Evolutionary conservation across 1,284 basidiomycete genomes (phyloP).

Genomic region (Coniferiporia sulphurascens): DNA sequence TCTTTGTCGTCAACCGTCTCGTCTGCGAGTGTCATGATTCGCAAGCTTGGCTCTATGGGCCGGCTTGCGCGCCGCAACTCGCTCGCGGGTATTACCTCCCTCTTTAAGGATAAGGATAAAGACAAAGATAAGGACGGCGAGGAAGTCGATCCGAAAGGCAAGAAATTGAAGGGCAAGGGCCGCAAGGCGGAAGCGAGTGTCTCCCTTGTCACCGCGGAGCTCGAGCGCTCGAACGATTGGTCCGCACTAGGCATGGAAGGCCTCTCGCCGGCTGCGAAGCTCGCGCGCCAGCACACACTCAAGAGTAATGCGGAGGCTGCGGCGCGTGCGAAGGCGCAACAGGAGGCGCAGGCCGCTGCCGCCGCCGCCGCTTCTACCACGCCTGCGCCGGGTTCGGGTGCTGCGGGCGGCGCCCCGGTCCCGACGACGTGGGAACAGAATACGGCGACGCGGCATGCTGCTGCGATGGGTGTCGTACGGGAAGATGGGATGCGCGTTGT

Average conservation of each 20-base stretch:
- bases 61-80: constrained; percentile 89
- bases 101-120: constrained; percentile 90
- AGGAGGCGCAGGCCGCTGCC: constrained; percentile 40
- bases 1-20: constrained; percentile 96
- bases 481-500: constrained; percentile 67
- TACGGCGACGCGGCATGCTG: constrained; percentile 44
- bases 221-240: constrained; percentile 59
- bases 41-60: constrained; percentile 92
- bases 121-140: constrained; percentile 57
- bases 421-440: constrained; percentile 77
- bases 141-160: constrained; percentile 32
- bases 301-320: constrained; percentile 82
- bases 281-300: constrained; percentile 86
- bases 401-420: constrained; percentile 36
- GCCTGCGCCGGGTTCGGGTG: constrained; percentile 24
- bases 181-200: constrained; percentile 70
- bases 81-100: constrained; percentile 86
- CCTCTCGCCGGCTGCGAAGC: constrained; percentile 87
- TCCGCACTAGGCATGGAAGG: constrained; percentile 57
- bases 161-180: constrained; percentile 49
- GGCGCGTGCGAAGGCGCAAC: constrained; percentile 58
- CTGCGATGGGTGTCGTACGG: constrained; percentile 1
- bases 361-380: constrained; percentile 31
- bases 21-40: constrained; percentile 94
- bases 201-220: constrained; percentile 82